Base-by-base conservation (phyloP, 768 basidiomycete genomes). In the Mycena vitilis region DNA sequence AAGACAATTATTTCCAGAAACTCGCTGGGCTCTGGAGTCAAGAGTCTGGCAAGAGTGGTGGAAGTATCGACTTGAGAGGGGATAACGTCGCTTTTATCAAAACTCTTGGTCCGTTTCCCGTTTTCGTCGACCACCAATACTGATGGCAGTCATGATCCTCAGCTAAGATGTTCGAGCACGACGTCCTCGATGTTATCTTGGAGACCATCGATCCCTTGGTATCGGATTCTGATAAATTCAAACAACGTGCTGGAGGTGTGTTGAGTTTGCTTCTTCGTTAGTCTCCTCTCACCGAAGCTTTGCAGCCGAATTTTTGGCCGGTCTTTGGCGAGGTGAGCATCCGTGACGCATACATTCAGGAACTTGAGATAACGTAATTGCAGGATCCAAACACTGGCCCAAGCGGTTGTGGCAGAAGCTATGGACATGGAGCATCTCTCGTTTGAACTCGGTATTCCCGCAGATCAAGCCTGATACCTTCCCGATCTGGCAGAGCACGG, bases 391-490 rank as follows among this genome's bases (percentile, higher is more conserved):
- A 78, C 93, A 96, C 74, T 97, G 96, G 95, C 81, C 87, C 0
- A 84, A 82, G 61, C 78, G 80, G 45, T 78, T 81, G 44, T 83
- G 84, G 34, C 80, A 86, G 56, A 77, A 79, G 45, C 78, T 96
- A 6, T 96, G 93, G 95, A 70, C 79, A 47, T 97, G 95, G 95
- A 80, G 90, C 38, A 79, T 81, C 7, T 78, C 83, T 42, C 87
- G 87, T 53, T 78, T 96, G 42, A 84, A 89, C 60, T 79, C 81
- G 40, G 88, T 95, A 61, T 89, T 91, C 69, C 79, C 82, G 10
- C 90, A 91, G 70, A 92, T 96, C 75, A 94, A 93, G 71, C 95
- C 95, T 52, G 95, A 96, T 74, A 96, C 94, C 0, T 78, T 93
- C 36, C 76, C 82, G 11, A 90, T 93, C 68, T 95, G 94, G 92